Conservation (phyloP, 2,329 filamentous ascomycete species). For the Ophiostoma sp. region DNA sequence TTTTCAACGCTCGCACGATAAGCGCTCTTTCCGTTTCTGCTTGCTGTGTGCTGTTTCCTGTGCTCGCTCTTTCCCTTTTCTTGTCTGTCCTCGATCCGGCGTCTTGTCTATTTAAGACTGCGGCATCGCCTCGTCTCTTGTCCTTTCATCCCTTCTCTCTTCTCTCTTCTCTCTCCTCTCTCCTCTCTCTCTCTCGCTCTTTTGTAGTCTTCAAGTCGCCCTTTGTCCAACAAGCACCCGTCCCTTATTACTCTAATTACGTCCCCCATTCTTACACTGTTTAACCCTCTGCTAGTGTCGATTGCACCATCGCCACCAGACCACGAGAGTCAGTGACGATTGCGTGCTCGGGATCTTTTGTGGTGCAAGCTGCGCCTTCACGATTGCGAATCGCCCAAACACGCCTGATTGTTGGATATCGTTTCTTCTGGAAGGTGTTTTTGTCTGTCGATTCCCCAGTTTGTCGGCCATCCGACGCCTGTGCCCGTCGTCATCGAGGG, state of each 20-base stretch:
- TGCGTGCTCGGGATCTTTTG: conserved; percentile 21
- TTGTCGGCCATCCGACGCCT: not conserved
- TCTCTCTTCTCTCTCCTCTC: not conserved
- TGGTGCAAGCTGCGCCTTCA: conserved; percentile 22
- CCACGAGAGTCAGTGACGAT: conserved; percentile 12
- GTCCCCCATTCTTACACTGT: too few species aligned
- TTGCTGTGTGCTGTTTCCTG: not conserved
- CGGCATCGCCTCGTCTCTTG: not conserved
- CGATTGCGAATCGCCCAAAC: conserved; percentile 16
- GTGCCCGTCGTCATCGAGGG: not conserved
- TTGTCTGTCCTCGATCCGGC: too few species aligned
- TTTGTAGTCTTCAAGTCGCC: too few species aligned
- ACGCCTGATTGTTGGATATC: not conserved
- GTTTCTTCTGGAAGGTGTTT: too few species aligned
- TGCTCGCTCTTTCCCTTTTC: not conserved
- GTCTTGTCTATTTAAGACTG: not conserved
- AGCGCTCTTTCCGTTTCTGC: not conserved
- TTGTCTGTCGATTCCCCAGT: not conserved
- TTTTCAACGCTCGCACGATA: not conserved
- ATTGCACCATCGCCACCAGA: conserved; percentile 23
- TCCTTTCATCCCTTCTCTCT: not conserved
- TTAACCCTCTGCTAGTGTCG: conserved; percentile 16
- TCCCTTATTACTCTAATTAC: not conserved
- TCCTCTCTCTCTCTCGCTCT: not conserved
- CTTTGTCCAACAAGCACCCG: too few species aligned